phyloP scores from a whole-genome alignment of 768 basidiomycete species.

The Suillus variegatus region DNA sequence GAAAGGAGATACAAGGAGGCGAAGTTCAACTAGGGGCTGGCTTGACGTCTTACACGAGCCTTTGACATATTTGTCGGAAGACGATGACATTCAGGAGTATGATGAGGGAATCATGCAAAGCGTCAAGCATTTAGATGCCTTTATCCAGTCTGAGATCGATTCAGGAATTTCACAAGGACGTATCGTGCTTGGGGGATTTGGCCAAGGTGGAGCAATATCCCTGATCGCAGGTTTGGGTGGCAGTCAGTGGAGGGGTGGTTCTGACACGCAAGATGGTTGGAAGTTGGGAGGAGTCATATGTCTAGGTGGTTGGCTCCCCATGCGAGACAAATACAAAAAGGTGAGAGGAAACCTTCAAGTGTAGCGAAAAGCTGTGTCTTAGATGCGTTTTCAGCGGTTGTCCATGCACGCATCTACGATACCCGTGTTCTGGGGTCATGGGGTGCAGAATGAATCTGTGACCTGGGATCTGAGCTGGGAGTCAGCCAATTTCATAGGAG shows the following conservation, averaged over 20 bases:
- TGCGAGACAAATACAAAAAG: conserved; percentile 60
- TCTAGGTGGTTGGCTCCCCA: conserved; percentile 75
- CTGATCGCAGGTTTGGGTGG: conserved; percentile 68
- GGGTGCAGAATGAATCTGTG: conserved; percentile 70
- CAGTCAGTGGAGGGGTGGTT: conserved; percentile 16
- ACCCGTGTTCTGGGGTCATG: conserved; percentile 86
- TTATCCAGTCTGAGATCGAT: conserved; percentile 72
- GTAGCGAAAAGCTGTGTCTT: neutral
- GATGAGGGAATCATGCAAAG: conserved; percentile 57
- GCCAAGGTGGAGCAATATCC: conserved; percentile 77
- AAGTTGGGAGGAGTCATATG: conserved; percentile 67
- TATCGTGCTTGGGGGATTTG: conserved; percentile 84
- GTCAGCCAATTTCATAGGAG: conserved; percentile 57
- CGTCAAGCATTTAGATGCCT: conserved; percentile 52
- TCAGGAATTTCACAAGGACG: conserved; percentile 63
- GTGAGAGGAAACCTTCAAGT: conserved; percentile 39
- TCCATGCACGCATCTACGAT: conserved; percentile 56
- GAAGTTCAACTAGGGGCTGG: conserved; percentile 43
- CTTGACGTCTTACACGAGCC: conserved; percentile 55
- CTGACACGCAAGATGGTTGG: conserved; percentile 32
- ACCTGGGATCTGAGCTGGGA: conserved; percentile 48
- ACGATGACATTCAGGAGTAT: conserved; percentile 61
- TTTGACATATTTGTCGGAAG: conserved; percentile 47
- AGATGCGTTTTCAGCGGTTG: conserved; percentile 47
- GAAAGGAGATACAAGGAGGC: conserved; percentile 56